Conservation (phyloP, 352 stramenopile genomes). For the Phytopythium montanum region DNA sequence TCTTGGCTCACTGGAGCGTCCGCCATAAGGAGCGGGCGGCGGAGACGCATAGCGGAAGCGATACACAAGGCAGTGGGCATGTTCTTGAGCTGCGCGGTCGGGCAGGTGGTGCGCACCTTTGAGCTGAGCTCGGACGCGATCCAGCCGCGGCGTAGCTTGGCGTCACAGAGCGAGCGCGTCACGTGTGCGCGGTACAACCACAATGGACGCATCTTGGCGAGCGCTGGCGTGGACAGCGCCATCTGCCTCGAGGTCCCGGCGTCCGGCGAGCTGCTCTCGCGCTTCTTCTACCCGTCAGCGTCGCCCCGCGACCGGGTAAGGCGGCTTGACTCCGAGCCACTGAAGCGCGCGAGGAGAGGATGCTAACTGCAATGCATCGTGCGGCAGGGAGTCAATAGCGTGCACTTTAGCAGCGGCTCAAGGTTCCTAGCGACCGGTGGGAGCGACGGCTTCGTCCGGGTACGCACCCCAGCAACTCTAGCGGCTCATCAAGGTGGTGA, state of each 20-base stretch:
- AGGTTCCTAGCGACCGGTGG: constrained; percentile 62
- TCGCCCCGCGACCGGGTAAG: constrained; percentile 32
- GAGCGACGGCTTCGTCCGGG: constrained; percentile 48
- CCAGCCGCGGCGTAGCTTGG: constrained; percentile 34
- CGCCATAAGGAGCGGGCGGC: too few species aligned
- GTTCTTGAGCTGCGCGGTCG: constrained; percentile 56
- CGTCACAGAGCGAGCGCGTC: constrained; percentile 49
- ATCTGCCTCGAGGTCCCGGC: constrained; percentile 56
- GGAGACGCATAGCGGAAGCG: too few species aligned
- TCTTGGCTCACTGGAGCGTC: too few species aligned
- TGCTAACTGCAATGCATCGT: background rate
- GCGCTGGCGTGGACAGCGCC: constrained; percentile 50
- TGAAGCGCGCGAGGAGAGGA: background rate
- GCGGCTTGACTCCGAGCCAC: background rate
- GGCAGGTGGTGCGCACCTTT: constrained; percentile 55
- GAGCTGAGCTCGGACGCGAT: constrained; percentile 51
- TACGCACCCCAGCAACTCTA: constrained; percentile 2
- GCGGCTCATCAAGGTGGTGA: background rate
- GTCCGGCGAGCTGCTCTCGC: constrained; percentile 54
- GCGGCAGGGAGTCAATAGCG: constrained; percentile 48
- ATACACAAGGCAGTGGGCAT: constrained; percentile 13
- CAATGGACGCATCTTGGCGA: constrained; percentile 68
- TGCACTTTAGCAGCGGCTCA: constrained; percentile 71
- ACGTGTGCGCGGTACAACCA: constrained; percentile 65
- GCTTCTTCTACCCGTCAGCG: constrained; percentile 55